Conservation (phyloP, 2,329 filamentous ascomycete genomes). For the Aureobasidium musti region DNA sequence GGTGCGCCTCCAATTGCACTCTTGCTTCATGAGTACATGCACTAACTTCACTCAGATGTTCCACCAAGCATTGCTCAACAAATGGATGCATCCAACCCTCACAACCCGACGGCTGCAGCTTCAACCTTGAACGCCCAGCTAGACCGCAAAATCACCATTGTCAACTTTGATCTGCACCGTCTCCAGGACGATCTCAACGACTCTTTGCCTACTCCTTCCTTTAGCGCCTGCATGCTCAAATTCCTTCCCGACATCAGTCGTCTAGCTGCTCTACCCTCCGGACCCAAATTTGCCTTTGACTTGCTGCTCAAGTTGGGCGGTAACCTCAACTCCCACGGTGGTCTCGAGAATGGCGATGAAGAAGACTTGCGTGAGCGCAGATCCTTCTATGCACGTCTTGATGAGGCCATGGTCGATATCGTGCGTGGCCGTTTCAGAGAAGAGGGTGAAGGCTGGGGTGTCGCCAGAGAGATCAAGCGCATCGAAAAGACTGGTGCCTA, state of each 20-base stretch:
- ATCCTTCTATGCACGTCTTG: slow-evolving; percentile 53
- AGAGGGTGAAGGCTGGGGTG: slow-evolving; percentile 56
- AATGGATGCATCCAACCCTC: slow-evolving; percentile 52
- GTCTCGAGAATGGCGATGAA: slow-evolving; percentile 53
- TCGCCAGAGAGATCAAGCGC: slow-evolving; percentile 56
- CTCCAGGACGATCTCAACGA: slow-evolving; percentile 59
- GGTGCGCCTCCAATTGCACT: slow-evolving; percentile 42
- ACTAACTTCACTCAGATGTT: slow-evolving; percentile 46
- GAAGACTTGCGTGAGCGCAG: slow-evolving; percentile 52
- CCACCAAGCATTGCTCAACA: slow-evolving; percentile 55
- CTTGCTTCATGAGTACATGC: background rate
- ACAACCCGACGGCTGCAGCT: slow-evolving; percentile 50
- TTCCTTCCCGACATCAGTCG: slow-evolving; percentile 57
- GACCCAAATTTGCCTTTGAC: slow-evolving; percentile 55
- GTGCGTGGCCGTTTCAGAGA: slow-evolving; percentile 53
- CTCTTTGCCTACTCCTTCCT: slow-evolving; percentile 55
- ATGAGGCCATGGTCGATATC: slow-evolving; percentile 56
- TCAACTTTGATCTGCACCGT: slow-evolving; percentile 59
- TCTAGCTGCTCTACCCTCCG: slow-evolving; percentile 51
- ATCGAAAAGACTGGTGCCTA: slow-evolving; percentile 59
- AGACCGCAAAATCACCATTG: slow-evolving; percentile 60
- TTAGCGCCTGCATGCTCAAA: slow-evolving; percentile 57
- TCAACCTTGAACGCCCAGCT: slow-evolving; percentile 58
- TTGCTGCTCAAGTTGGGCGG: slow-evolving; percentile 58
- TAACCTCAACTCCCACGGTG: slow-evolving; percentile 58